These are phyloP conservation scores for Ceratobasidium sp. DNA, from an alignment of 1,284 basidiomycete species.

Conservation along the genomic window DNA sequence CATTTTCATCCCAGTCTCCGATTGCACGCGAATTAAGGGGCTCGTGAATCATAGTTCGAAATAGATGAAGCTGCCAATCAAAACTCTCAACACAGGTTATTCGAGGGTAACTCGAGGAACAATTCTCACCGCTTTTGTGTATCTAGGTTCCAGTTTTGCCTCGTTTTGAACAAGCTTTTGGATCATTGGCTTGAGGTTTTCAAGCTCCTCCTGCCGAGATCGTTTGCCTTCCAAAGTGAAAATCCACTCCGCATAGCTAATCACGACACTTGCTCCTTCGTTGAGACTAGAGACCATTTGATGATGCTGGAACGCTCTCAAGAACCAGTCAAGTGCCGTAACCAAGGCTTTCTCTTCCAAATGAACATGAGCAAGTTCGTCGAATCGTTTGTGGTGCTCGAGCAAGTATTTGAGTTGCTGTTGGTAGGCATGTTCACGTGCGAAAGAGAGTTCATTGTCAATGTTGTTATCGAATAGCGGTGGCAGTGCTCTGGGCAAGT, in stretches of 20 bases:
- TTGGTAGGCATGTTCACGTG: not conserved
- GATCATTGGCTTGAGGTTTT: not conserved
- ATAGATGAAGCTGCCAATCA: not conserved
- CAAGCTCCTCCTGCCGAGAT: not conserved
- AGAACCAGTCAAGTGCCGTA: not conserved
- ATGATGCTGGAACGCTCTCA: not conserved
- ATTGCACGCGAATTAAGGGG: not conserved
- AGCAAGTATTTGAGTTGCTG: slow-evolving; percentile 2
- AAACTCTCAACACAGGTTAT: not conserved
- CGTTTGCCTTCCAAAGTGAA: slow-evolving; percentile 1
- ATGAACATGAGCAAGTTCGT: slow-evolving; percentile 3
- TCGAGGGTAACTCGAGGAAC: too few species aligned
- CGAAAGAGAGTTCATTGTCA: not conserved
- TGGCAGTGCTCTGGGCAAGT: not conserved
- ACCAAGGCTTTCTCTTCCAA: not conserved
- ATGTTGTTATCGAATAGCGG: slow-evolving; percentile 11
- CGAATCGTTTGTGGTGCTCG: not conserved
- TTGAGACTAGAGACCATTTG: not conserved
- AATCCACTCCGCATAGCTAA: slow-evolving; percentile 2
- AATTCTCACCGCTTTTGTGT: not conserved
- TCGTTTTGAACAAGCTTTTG: not conserved
- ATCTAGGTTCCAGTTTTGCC: not conserved
- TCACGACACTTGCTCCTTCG: not conserved
- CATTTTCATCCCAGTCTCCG: not conserved
- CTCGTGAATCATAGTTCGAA: not conserved